phyloP scores from a whole-genome alignment of 306 rosid genomes.

The Rosa persica region DNA sequence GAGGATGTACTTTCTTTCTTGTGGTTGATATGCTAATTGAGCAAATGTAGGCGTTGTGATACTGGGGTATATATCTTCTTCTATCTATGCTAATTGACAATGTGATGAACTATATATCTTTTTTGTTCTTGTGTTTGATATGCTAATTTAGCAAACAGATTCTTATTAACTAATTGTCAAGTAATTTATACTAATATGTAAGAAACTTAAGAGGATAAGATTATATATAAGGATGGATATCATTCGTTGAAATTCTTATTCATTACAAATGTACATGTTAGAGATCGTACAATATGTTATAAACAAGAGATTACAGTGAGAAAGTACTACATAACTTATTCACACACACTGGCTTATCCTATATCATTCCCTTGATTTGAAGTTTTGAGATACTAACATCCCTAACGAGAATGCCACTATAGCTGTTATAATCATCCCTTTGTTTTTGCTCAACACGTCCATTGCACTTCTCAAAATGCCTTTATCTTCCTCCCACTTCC shows the following conservation, averaged over 20 bases:
- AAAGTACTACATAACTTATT: background rate
- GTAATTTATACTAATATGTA: background rate
- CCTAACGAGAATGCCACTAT: conserved; percentile 63
- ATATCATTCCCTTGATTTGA: conserved; percentile 18
- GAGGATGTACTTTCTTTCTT: background rate
- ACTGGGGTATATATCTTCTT: background rate
- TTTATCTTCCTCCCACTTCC: conserved; percentile 46
- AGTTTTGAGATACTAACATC: conserved; percentile 36
- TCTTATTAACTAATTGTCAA: background rate
- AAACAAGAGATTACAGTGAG: background rate
- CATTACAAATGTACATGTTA: background rate
- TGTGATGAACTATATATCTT: background rate
- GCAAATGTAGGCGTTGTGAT: background rate
- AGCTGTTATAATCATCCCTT: conserved; percentile 51
- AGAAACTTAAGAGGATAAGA: background rate
- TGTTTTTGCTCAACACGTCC: conserved; percentile 42
- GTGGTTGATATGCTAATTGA: background rate
- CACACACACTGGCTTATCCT: background rate
- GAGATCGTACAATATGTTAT: conserved; percentile 1
- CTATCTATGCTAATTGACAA: background rate
- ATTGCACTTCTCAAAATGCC: conserved; percentile 27
- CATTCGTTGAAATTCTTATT: background rate
- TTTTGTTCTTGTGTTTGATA: background rate
- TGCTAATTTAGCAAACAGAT: background rate
- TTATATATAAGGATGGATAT: background rate